phyloP scores from a whole-genome alignment of 495 filamentous ascomycete species.

The Penicillium cosmopolitanum region DNA sequence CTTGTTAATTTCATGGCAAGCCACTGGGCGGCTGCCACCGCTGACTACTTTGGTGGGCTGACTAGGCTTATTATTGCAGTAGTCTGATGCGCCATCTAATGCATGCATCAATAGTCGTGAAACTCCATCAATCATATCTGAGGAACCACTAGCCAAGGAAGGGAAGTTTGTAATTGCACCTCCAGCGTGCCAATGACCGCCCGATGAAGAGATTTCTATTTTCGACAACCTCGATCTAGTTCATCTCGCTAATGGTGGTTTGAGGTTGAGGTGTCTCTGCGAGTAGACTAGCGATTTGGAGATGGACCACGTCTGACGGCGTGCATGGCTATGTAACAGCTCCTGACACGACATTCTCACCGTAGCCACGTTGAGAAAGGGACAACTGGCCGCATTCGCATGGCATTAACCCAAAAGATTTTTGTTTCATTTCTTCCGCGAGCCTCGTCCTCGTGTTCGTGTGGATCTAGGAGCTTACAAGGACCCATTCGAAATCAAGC shows the following conservation, averaged over 20 bases:
- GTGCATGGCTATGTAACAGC: background rate
- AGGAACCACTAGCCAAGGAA: background rate
- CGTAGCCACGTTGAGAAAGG: background rate
- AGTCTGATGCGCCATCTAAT: constrained; percentile 2
- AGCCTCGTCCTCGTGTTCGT: constrained; percentile 4
- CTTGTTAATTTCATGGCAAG: constrained; percentile 10
- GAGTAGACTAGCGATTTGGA: background rate
- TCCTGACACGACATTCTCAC: constrained; percentile 4
- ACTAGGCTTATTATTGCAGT: constrained; percentile 10
- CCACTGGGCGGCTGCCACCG: constrained; percentile 2
- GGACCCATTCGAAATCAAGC: background rate
- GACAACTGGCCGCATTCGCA: background rate
- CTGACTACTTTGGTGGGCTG: constrained; percentile 7
- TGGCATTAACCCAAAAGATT: background rate
- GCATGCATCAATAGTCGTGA: constrained; percentile 10
- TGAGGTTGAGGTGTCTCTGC: background rate
- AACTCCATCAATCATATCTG: constrained; percentile 22
- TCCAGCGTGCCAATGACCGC: background rate
- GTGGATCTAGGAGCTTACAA: background rate
- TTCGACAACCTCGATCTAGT: background rate
- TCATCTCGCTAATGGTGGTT: constrained; percentile 1
- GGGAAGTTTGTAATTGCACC: background rate
- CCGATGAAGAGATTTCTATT: background rate
- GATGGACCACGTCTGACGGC: constrained; percentile 1
- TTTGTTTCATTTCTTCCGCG: background rate